phyloP scores from a whole-genome alignment of 371 early-diverging fungal species.

The Apophysomyces elegans region DNA sequence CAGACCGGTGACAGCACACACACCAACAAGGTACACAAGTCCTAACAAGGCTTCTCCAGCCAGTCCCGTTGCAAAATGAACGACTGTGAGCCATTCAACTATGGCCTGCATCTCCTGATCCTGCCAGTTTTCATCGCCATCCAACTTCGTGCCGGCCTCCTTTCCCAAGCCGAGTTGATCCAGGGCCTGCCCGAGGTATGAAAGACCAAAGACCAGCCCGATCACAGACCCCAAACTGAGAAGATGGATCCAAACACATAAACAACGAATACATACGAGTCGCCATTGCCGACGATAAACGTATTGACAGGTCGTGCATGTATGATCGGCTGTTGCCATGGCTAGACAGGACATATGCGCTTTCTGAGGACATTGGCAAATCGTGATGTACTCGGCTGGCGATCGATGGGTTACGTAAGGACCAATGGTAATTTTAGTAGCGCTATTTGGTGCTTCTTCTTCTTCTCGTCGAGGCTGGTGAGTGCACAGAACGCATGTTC shows the following conservation, averaged over 20 bases:
- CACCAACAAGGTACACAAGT: constrained; percentile 42
- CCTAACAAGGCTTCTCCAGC: constrained; percentile 47
- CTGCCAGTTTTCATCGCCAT: constrained; percentile 54
- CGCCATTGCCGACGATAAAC: constrained; percentile 26
- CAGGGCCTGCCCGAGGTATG: constrained; percentile 34
- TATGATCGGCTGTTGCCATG: constrained; percentile 11
- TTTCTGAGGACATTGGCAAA: constrained; percentile 23
- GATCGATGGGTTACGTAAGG: constrained; percentile 23
- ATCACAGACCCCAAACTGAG: constrained; percentile 37
- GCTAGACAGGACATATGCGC: constrained; percentile 35
- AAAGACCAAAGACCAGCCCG: constrained; percentile 40
- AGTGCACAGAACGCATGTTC: constrained; percentile 14
- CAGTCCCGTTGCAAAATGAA: constrained; percentile 43
- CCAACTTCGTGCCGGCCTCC: constrained; percentile 42
- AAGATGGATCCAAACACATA: constrained; percentile 23
- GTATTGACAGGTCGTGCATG: constrained; percentile 30
- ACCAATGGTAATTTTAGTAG: neutral
- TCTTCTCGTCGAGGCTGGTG: neutral
- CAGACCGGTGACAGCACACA: constrained; percentile 38
- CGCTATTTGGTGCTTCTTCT: neutral
- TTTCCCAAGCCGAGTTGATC: constrained; percentile 42
- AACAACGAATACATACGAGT: constrained; percentile 16
- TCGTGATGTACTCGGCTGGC: constrained; percentile 13
- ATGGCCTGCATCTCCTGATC: constrained; percentile 45
- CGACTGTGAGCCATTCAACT: constrained; percentile 41